Base-by-base conservation (phyloP, 1,284 basidiomycete species). In the Schizopora paradoxa region DNA sequence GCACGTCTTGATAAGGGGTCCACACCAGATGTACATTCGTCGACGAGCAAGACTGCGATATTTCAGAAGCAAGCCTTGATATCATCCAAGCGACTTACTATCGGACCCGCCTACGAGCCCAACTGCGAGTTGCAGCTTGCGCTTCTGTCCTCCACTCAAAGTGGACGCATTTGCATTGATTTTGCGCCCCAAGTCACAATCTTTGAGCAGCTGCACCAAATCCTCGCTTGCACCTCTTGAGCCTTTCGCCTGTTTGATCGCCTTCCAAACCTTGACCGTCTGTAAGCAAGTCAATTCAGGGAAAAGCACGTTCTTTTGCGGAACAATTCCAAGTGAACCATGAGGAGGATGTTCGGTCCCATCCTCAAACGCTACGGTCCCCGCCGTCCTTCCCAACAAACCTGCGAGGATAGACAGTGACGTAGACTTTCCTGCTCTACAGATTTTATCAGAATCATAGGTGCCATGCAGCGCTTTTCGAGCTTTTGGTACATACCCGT, bases 301-400 rank as follows among this genome's bases (percentile, higher is more conserved):
- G 63, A 87, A 88, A 1, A 91, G 69, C 2, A 91, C 86, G 54
- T 90, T 88, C 66, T 86, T 87, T 64, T 91, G 87, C 0, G 84
- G 84, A 0, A 89, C 87, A 45, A 90, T 79, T 5, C 87, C 86
- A 13, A 90, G 63, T 0, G 72, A 74, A 2, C 84, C 83, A 0
- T 74, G 74, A 2, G 77, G 69, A 1, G 79, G 79, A 4, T 62
- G 67, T 14, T 67, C 56, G 18, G 61, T 57, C 0, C 74, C 74
- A 26, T 77, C 80, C 52, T 77, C 79, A 56, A 87, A 90, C 1
- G 69, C 66, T 13, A 89, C 70, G 3, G 67, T 63, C 14, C 86
- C 86, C 13, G 71, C 66, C 1, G 77, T 79, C 22, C 70, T 72
- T 3, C 75, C 73, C 8, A 78, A 64, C 1, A 88, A 68, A 1